These are phyloP conservation scores for Penicillium dipodomyicola DNA, from an alignment of 495 filamentous ascomycete genomes.

Conservation along the genomic window DNA sequence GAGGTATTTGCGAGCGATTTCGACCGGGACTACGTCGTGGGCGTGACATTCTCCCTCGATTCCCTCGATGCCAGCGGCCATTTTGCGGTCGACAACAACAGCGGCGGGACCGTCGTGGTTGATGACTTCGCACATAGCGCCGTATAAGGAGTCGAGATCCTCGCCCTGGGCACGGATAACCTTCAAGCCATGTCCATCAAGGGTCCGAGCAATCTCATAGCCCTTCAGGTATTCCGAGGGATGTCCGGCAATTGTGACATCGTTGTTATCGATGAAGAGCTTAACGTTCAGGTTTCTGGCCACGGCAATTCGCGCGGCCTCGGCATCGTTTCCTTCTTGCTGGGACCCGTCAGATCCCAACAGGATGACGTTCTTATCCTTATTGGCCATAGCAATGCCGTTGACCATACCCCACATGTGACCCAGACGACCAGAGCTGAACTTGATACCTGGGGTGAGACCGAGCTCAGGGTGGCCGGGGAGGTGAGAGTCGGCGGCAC, in stretches of 20 bases:
- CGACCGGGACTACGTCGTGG: conserved; percentile 41
- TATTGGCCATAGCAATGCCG: conserved; percentile 39
- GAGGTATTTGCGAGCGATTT: conserved; percentile 41
- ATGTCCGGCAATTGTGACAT: conserved; percentile 42
- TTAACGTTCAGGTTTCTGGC: conserved; percentile 40
- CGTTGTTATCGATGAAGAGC: conserved; percentile 44
- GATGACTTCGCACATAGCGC: conserved; percentile 33
- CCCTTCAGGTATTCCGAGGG: conserved; percentile 39
- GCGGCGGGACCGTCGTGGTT: conserved; percentile 36
- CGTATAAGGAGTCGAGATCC: conserved; percentile 36
- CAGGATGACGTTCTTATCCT: conserved; percentile 35
- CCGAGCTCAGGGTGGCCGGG: conserved; percentile 43
- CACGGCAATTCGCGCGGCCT: conserved; percentile 40
- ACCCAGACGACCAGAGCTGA: conserved; percentile 40
- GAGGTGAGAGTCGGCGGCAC: conserved; percentile 40
- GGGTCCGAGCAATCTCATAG: conserved; percentile 32
- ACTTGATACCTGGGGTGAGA: conserved; percentile 40
- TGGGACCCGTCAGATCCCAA: conserved; percentile 43
- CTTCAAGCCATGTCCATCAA: conserved; percentile 36
- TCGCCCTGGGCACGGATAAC: conserved; percentile 38
- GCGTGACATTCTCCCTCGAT: conserved; percentile 37
- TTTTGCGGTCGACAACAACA: conserved; percentile 35
- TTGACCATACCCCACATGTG: conserved; percentile 46
- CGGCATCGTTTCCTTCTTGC: conserved; percentile 44
- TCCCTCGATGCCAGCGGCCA: conserved; percentile 38